Conservation (phyloP, 345 rosid genomes). For the Ceriops zippeliana region DNA sequence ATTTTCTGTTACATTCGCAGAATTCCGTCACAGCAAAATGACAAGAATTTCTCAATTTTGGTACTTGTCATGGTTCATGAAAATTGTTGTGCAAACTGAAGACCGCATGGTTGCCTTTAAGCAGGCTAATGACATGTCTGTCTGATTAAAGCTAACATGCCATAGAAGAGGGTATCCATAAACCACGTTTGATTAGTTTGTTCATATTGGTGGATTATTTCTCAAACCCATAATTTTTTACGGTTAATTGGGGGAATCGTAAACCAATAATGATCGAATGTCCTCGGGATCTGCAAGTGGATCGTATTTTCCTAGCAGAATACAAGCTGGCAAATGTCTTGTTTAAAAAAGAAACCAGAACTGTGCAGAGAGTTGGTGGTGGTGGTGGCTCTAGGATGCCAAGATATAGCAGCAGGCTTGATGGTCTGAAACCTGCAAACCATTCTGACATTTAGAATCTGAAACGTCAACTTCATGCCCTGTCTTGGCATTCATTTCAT, state of each 20-base stretch:
- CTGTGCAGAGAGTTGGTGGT: too few relatives aligned
- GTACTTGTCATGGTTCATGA: too few relatives aligned
- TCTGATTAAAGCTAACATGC: too few relatives aligned
- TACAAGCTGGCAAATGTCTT: constrained; percentile 30
- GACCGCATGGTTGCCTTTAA: too few relatives aligned
- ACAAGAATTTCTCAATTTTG: neutral
- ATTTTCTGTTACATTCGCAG: constrained; percentile 16
- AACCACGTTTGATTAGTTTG: too few relatives aligned
- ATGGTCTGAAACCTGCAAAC: neutral
- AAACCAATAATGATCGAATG: constrained; percentile 23
- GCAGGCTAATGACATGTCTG: too few relatives aligned
- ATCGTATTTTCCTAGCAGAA: constrained; percentile 15
- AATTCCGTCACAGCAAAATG: neutral
- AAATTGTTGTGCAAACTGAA: too few relatives aligned
- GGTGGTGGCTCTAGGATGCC: neutral
- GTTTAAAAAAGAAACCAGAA: neutral
- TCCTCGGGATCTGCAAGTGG: constrained; percentile 33
- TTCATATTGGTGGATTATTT: too few relatives aligned
- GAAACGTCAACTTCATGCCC: constrained; percentile 61
- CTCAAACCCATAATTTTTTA: too few relatives aligned
- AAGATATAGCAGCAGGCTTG: neutral
- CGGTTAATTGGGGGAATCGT: neutral
- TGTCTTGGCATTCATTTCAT: constrained; percentile 27
- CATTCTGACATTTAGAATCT: constrained; percentile 59
- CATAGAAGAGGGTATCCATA: too few relatives aligned